phyloP scores from a whole-genome alignment of 441 rosid genomes.

The Codiaeum variegatum region DNA sequence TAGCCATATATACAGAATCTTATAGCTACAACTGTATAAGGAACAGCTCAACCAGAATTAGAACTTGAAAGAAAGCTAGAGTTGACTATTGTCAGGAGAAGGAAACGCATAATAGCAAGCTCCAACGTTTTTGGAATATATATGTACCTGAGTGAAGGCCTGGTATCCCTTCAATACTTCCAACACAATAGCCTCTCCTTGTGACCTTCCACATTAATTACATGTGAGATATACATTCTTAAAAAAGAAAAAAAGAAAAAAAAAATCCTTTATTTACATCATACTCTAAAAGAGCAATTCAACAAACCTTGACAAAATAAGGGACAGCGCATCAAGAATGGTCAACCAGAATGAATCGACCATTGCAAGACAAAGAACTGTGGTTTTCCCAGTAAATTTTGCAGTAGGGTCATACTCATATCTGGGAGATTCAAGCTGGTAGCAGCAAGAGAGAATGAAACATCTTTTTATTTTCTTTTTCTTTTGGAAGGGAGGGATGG shows the following conservation, averaged over 20 bases:
- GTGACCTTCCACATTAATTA: slow-evolving; percentile 65
- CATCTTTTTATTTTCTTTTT: neutral
- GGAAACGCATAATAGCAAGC: slow-evolving; percentile 9
- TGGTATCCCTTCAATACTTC: slow-evolving; percentile 98
- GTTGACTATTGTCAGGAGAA: slow-evolving; percentile 10
- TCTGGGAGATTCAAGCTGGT: slow-evolving; percentile 93
- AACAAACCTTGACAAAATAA: slow-evolving; percentile 82
- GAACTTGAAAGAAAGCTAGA: slow-evolving; percentile 9
- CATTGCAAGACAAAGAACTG: slow-evolving; percentile 84
- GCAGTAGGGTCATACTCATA: slow-evolving; percentile 59
- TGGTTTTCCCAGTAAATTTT: slow-evolving; percentile 66
- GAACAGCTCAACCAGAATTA: neutral
- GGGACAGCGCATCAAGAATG: slow-evolving; percentile 91
- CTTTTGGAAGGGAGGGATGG: neutral
- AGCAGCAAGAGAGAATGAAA: slow-evolving; percentile 27
- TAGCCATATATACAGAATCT: slow-evolving; percentile 11
- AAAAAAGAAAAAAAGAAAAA: too few species aligned
- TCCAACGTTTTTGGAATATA: slow-evolving; percentile 21
- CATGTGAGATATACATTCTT: slow-evolving; percentile 32
- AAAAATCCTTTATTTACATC: slow-evolving; percentile 1
- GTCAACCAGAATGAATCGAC: slow-evolving; percentile 97
- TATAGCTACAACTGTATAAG: neutral
- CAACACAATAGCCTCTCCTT: slow-evolving; percentile 98
- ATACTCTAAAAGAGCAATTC: slow-evolving; percentile 15
- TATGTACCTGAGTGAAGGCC: slow-evolving; percentile 96